Evolutionary conservation across 2,329 filamentous ascomycete species (phyloP), one percentile per base, ranked within the genome.

Genomic region (Aureobasidium sp.): DNA sequence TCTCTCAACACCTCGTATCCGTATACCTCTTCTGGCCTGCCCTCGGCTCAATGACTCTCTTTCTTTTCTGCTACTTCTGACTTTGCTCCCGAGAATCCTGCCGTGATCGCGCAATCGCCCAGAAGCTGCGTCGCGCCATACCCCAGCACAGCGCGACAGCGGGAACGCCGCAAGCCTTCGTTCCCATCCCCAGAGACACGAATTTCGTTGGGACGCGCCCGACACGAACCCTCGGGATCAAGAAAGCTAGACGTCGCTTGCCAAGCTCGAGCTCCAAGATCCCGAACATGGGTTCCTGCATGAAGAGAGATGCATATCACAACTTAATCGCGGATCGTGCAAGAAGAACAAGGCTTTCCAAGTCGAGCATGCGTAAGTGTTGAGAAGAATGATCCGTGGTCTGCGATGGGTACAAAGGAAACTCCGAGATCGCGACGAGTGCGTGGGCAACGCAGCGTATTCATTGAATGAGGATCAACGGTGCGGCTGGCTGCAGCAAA

Each of bases 381-480:
- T 47, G 44, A 29, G 44, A 29, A 34, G 6, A 34, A 34, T 34
- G 32, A 34, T 34, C 2, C 32, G 15, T n/a, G 15, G 13, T 41
- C 15, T 17, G 37, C 3, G 3, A 5, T 15, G 13, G 37, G 37
- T 41, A 34, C 32, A 34, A 10, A 46, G 10, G 2, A 13, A 46
- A 42, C 10, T 46, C 42, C 42, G 42, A 46, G 42, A 46, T 46
- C 42, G 42, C 23, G n/a, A 27, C 42, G 42, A 46, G 42, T 15
- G 42, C 2, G 42, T 12, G 26, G 12, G 23, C 44, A 29, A 26
- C 5, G 34, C 32, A 52, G 32, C 48, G 48, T 52, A 17, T 52
- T 52, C 48, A 52, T 52, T 52, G 48, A 52, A 42, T 55, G 36
- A 42, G 51, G 51, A 55, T 53, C 47, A 51, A 51, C 29, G 26